Conservation (phyloP, 1,284 basidiomycete species). For the Earliella scabrosa region DNA sequence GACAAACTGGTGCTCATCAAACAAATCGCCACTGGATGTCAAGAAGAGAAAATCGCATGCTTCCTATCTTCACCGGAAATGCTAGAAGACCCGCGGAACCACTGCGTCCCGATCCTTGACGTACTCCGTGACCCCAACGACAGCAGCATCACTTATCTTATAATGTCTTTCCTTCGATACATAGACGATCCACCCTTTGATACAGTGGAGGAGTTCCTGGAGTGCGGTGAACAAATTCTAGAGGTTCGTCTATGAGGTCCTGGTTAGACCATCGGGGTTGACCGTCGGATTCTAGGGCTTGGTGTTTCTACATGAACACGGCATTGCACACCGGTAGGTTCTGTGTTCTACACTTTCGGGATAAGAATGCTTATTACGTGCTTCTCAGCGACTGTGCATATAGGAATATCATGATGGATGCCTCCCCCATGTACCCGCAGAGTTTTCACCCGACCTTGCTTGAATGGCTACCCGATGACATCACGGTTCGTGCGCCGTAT, state of each 20-base stretch:
- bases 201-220: constrained; percentile 26
- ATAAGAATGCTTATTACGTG: not conserved
- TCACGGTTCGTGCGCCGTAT: too few species aligned
- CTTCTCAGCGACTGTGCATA: constrained; percentile 24
- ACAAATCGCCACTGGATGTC: constrained; percentile 13
- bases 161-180: constrained; percentile 36
- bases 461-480: constrained; percentile 11
- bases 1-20: constrained; percentile 33
- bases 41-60: constrained; percentile 25
- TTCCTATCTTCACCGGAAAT: constrained; percentile 18
- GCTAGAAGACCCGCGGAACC: constrained; percentile 31
- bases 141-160: constrained; percentile 21
- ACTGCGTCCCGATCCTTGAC: constrained; percentile 38
- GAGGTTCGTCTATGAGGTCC: not conserved
- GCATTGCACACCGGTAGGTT: constrained; percentile 30
- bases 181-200: constrained; percentile 29
- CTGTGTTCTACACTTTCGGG: not conserved
- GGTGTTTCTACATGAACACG: constrained; percentile 15
- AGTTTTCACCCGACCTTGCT: constrained; percentile 28
- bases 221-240: constrained; percentile 10
- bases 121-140: constrained; percentile 25
- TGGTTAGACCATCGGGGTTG: too few species aligned
- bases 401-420: constrained; percentile 35
- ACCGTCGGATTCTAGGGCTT: not conserved
- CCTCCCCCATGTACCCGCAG: constrained; percentile 23